Base-by-base conservation (phyloP, 805 yeast species). In the Pichia californica region DNA sequence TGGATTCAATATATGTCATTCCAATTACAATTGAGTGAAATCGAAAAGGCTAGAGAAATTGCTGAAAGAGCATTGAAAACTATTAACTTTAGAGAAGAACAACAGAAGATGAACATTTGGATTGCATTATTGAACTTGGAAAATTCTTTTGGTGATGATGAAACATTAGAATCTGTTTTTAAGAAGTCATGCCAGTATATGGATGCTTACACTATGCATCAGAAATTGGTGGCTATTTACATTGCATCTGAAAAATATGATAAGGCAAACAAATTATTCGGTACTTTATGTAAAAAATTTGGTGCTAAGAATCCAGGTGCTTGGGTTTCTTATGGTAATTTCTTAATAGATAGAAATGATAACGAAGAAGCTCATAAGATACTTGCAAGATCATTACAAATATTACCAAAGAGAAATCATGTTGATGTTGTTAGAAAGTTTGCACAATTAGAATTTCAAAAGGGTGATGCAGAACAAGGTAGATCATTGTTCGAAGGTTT, bases 1-100 rank as follows among this genome's bases (percentile, higher is more conserved):
- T 93, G 99, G 99, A 91, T 93, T 86, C 87, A 89, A 66, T 93
- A 85, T 67, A 93, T 93, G 96, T 89, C 98, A 4, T 93, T 91
- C 83, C 96, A 89, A 64, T 73, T 93, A 51, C 96, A 89, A 64
- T 71, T 91, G 50, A 85, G 96, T 69, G 99, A 93, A 64, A 70
- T 88, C 46, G 97, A 91, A 31, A 88, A 86, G 65, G 96, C 97
- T 9, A 79, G 99, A 55, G 95, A 87, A 61, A 79, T 93, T 54
- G 97, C 87, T 36, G 85, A 83, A 55, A 78, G 99, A 50, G 99
- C 98, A 3, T 73, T 93, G 59, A 86, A 86, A 68, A 82, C 93
- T 6, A 94, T 93, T 53, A 80, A 77, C 55, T 87, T 81, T 66
- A 78, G 96, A 57, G 96, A 89, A 57, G 98, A 93, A 63, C 82